Evolutionary conservation across 2,329 filamentous ascomycete species (phyloP).

Genomic region (Clonostachys solani): DNA sequence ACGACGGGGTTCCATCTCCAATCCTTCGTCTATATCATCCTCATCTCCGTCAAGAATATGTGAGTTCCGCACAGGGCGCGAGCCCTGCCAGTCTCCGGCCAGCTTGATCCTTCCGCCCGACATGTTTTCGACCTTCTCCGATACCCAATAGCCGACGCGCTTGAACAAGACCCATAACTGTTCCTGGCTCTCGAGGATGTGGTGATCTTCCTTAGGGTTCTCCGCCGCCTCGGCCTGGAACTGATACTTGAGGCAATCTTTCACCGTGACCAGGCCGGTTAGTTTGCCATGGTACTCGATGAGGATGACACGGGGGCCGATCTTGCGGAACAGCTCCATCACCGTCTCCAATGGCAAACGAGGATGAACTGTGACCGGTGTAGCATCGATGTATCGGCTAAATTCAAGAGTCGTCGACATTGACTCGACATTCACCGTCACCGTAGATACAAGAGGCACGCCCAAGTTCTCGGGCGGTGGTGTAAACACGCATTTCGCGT

Average conservation of each 20-base stretch:
- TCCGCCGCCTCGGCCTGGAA: conserved; percentile 92
- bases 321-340: conserved; percentile 98
- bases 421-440: conserved; percentile 54
- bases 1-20: conserved; percentile 35
- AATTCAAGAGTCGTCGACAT: conserved; percentile 64
- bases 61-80: conserved; percentile 6
- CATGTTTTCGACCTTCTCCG: conserved; percentile 44
- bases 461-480: conserved; percentile 29
- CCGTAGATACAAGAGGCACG: conserved; percentile 30
- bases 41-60: conserved; percentile 35
- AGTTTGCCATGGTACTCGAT: conserved; percentile 86
- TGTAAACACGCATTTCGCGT: conserved; percentile 71
- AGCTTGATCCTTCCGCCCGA: conserved; percentile 56
- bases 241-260: conserved; percentile 95
- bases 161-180: conserved; percentile 58
- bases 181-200: conserved; percentile 56
- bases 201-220: conserved; percentile 58
- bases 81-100: conserved; percentile 15
- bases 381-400: conserved; percentile 81
- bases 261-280: conserved; percentile 85
- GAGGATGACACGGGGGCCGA: conserved; percentile 88
- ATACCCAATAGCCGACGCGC: conserved; percentile 52
- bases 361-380: conserved; percentile 87
- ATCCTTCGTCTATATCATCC: conserved; percentile 30
- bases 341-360: conserved; percentile 90